A percentile compares a stretch with the other conserved stretches of the same genome.
Conservation (phyloP, 768 basidiomycete species). For the Pilatotrama ljubarskyi region DNA sequence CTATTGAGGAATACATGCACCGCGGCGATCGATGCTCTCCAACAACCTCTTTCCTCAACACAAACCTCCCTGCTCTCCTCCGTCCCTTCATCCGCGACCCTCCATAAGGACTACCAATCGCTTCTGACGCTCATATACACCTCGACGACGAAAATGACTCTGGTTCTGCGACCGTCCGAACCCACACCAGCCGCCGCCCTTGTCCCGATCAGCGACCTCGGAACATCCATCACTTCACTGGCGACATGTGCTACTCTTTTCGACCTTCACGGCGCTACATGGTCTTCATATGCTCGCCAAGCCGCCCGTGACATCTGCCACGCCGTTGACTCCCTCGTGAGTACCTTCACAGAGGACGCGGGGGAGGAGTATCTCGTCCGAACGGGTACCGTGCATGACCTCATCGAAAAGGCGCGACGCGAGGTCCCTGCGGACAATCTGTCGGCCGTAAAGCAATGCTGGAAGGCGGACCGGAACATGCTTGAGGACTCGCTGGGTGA, state of each 20-base stretch:
- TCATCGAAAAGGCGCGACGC: slow-evolving; percentile 30
- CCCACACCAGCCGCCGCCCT: slow-evolving; percentile 28
- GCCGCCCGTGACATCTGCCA: slow-evolving; percentile 20
- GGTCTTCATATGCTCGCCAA: slow-evolving; percentile 21
- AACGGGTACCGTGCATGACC: slow-evolving; percentile 32
- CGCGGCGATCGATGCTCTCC: slow-evolving; percentile 21
- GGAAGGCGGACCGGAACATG: slow-evolving; percentile 52
- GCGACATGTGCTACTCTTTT: slow-evolving; percentile 33
- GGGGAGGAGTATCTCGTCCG: slow-evolving; percentile 29
- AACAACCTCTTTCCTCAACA: slow-evolving; percentile 9
- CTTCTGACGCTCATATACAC: slow-evolving; percentile 32
- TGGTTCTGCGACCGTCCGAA: slow-evolving; percentile 28
- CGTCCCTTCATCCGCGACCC: slow-evolving; percentile 14
- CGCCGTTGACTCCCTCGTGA: slow-evolving; percentile 19
- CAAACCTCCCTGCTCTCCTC: slow-evolving; percentile 7
- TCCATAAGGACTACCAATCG: slow-evolving; percentile 30
- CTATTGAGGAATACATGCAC: slow-evolving; percentile 23
- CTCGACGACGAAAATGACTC: slow-evolving; percentile 28
- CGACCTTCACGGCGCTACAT: slow-evolving; percentile 26
- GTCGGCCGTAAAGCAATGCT: slow-evolving; percentile 54
- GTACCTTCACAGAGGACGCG: slow-evolving; percentile 15
- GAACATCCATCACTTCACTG: slow-evolving; percentile 24
- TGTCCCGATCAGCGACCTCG: slow-evolving; percentile 25
- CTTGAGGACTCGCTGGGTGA: slow-evolving; percentile 65
- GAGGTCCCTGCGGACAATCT: slow-evolving; percentile 58